These are phyloP conservation scores for Hypholoma sublateritium DNA, from an alignment of 768 basidiomycete genomes.

Conservation along the genomic window DNA sequence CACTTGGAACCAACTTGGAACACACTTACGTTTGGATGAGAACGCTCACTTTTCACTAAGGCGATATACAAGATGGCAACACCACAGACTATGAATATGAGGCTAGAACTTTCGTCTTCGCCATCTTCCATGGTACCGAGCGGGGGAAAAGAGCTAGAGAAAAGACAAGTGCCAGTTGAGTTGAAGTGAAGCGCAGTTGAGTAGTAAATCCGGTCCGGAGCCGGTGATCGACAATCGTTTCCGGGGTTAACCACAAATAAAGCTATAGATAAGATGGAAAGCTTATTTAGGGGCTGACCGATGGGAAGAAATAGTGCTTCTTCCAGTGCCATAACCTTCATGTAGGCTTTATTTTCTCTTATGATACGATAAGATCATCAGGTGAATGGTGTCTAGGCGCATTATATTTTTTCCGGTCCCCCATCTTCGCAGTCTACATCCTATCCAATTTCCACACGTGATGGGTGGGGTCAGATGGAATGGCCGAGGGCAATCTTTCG, in stretches of 20 bases:
- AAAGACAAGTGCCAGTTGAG: no score
- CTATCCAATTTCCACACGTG: slow-evolving; percentile 13
- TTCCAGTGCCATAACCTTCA: slow-evolving; percentile 9
- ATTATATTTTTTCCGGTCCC: no score
- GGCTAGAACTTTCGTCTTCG: no score
- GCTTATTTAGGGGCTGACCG: background rate
- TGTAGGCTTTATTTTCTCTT: background rate
- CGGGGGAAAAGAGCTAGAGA: no score
- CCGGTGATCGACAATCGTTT: background rate
- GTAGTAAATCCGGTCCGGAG: background rate
- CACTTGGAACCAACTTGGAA: no score
- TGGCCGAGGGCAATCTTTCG: background rate
- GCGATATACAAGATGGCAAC: no score
- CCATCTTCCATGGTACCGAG: no score
- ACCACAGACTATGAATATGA: no score
- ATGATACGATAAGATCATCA: background rate
- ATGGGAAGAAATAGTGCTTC: background rate
- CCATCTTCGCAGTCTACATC: background rate
- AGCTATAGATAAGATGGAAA: background rate
- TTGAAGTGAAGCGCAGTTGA: no score
- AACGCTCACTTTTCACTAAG: no score
- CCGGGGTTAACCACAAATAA: background rate
- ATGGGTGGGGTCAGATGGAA: slow-evolving; percentile 11
- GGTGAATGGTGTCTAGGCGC: background rate
- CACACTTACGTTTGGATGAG: no score